phyloP scores from a whole-genome alignment of 805 yeast species.

The Osmozyma mogii region DNA sequence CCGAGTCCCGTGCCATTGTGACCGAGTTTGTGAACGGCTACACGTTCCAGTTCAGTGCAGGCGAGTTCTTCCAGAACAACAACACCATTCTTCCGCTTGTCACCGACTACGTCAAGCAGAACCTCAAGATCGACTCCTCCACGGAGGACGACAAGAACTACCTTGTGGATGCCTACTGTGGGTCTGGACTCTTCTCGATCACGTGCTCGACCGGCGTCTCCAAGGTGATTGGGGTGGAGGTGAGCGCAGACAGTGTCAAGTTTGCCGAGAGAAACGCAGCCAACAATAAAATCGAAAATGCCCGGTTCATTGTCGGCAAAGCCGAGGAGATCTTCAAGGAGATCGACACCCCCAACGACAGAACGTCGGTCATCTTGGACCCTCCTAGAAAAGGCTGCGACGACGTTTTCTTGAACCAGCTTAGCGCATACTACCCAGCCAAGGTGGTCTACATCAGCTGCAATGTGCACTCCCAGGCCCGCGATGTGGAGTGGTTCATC shows the following conservation, averaged over 20 bases:
- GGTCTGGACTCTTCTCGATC: slow-evolving; percentile 88
- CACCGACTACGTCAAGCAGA: slow-evolving; percentile 70
- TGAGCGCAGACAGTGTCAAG: slow-evolving; percentile 81
- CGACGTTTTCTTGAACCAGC: slow-evolving; percentile 74
- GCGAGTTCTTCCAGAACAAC: slow-evolving; percentile 92
- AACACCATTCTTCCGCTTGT: slow-evolving; percentile 83
- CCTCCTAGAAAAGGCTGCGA: slow-evolving; percentile 99
- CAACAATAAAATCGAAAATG: slow-evolving; percentile 66
- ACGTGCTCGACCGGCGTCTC: slow-evolving; percentile 79
- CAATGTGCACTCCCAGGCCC: slow-evolving; percentile 95
- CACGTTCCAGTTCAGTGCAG: slow-evolving; percentile 83
- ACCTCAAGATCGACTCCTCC: slow-evolving; percentile 39
- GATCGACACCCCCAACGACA: slow-evolving; percentile 63
- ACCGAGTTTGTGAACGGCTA: slow-evolving; percentile 68
- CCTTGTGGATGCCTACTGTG: slow-evolving; percentile 92
- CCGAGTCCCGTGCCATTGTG: slow-evolving; percentile 71
- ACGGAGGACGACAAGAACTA: slow-evolving; percentile 37
- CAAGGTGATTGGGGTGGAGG: slow-evolving; percentile 87
- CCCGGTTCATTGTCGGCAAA: slow-evolving; percentile 81
- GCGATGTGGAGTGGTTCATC: slow-evolving; percentile 82
- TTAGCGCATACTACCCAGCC: slow-evolving; percentile 75
- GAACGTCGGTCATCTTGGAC: slow-evolving; percentile 87
- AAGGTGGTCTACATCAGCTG: slow-evolving; percentile 92
- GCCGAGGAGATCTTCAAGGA: slow-evolving; percentile 84
- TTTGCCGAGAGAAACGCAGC: slow-evolving; percentile 81